Conservation (phyloP, 495 filamentous ascomycete species). For the Hyaloscypha bicolor region DNA sequence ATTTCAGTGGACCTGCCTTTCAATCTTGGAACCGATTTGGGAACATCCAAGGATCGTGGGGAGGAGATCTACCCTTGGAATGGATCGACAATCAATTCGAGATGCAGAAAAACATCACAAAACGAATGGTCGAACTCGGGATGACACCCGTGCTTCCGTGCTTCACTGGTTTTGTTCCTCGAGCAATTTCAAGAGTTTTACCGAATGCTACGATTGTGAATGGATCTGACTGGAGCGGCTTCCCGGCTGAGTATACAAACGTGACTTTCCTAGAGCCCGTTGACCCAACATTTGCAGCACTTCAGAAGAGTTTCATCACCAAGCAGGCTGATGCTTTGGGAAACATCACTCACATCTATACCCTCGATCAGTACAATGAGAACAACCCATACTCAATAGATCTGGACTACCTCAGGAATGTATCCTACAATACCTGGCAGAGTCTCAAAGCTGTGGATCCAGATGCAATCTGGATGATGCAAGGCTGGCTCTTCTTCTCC, state of each 20-base stretch:
- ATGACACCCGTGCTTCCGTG: constrained; percentile 55
- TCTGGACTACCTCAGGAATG: constrained; percentile 46
- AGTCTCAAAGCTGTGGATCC: constrained; percentile 51
- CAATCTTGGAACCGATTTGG: constrained; percentile 60
- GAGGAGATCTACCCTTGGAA: constrained; percentile 42
- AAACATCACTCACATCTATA: constrained; percentile 52
- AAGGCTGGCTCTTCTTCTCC: constrained; percentile 56
- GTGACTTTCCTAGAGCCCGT: constrained; percentile 54
- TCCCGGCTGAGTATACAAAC: constrained; percentile 46
- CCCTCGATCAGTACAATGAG: constrained; percentile 58
- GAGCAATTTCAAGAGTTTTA: constrained; percentile 41
- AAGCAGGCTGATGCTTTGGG: constrained; percentile 53
- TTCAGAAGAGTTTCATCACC: constrained; percentile 50
- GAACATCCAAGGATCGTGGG: constrained; percentile 56
- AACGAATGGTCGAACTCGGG: constrained; percentile 53
- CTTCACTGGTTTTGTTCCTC: constrained; percentile 53
- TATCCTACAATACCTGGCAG: constrained; percentile 47
- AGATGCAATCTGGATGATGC: constrained; percentile 56
- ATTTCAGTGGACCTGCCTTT: constrained; percentile 54
- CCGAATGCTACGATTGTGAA: constrained; percentile 49
- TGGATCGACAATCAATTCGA: constrained; percentile 52
- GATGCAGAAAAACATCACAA: constrained; percentile 50
- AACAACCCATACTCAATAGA: constrained; percentile 53
- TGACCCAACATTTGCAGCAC: constrained; percentile 47
- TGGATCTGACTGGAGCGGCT: constrained; percentile 48